Base-by-base conservation (phyloP, 176 grass and related monocot species). In the Eragrostis curvula region DNA sequence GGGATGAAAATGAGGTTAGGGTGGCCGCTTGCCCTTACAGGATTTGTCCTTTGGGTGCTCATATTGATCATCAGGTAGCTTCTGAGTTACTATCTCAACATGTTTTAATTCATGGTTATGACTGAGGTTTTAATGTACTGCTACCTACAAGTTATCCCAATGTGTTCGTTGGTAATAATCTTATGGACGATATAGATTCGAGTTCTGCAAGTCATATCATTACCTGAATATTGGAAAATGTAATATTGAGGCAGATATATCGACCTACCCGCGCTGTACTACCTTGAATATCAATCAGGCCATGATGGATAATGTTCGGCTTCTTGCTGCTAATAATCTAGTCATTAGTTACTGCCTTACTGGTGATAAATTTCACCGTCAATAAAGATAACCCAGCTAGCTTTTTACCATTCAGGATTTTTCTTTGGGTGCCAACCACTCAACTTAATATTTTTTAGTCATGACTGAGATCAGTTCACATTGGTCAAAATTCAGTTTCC, bases 41-140 rank as follows among this genome's bases (percentile, higher is more conserved):
- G 82, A 95, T 98, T 77, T 98, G 96, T 47, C 96, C 92, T 58
- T 75, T 98, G 28, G 96, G 96, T 40, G 88, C 96, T 20, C 96
- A 98, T 71, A 88, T 95, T 56, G 96, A 98, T 88, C 96, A 98
- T 73, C 96, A 98, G 92, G 96, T 98, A 79, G 49, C 30, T 58
- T 80, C 3, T 4, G 52, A 6, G 21, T 29, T 64, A 11, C 16
- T 62, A 9, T 65, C 0, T 18, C 45, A 12, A 77, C 30, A 63
- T 72, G 12, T 69, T 74, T 85, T 12, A 43, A 53, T 8, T 52
- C 46, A 39, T 79, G 67, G 1, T 53, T 79, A 65, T 5, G 17
- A 24, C 15, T 44, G 15, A 8, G 2, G 8, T n/a, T 21, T 46
- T 77, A 10, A 42, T 36, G 0, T 72, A 9, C 61, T 66, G 20